Evolutionary conservation across 306 rosid genomes (phyloP).

Genomic region (Cucurbita ficifolia): DNA sequence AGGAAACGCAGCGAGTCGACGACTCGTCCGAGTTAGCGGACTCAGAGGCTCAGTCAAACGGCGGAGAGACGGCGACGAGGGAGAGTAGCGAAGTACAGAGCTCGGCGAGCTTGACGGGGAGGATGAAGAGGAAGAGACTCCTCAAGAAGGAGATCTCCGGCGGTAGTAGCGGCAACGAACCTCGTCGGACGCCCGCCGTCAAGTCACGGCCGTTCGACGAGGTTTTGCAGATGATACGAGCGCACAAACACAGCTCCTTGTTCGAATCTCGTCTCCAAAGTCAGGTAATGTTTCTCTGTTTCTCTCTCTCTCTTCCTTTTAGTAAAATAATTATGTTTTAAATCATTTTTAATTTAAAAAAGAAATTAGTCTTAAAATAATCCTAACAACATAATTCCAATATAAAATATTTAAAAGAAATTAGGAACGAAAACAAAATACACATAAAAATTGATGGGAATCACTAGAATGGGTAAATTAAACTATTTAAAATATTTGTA

Average conservation of each 20-base stretch:
- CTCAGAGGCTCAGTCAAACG: constrained; percentile 47
- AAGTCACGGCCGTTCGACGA: constrained; percentile 48
- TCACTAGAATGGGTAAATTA: neutral
- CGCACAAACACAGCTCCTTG: constrained; percentile 37
- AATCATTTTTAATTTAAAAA: neutral
- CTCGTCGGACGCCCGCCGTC: constrained; percentile 7
- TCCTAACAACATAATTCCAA: neutral
- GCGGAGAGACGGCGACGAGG: constrained; percentile 23
- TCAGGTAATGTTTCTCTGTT: constrained; percentile 35
- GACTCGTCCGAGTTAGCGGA: constrained; percentile 45
- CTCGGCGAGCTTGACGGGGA: constrained; percentile 58
- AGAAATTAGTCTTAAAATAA: neutral
- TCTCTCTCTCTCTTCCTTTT: neutral
- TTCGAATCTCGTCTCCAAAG: constrained; percentile 60
- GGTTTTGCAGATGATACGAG: constrained; percentile 37
- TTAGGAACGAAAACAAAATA: too few relatives aligned
- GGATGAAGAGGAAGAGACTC: constrained; percentile 17
- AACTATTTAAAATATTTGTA: neutral
- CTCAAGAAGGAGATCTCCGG: constrained; percentile 25
- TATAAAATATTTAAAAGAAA: neutral
- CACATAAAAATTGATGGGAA: neutral
- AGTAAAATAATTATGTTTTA: neutral
- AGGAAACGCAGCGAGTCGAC: constrained; percentile 24
- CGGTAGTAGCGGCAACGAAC: constrained; percentile 6
- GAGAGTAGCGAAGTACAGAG: constrained; percentile 78